Conservation (phyloP, 768 basidiomycete genomes). For the Lentinula detonsa region DNA sequence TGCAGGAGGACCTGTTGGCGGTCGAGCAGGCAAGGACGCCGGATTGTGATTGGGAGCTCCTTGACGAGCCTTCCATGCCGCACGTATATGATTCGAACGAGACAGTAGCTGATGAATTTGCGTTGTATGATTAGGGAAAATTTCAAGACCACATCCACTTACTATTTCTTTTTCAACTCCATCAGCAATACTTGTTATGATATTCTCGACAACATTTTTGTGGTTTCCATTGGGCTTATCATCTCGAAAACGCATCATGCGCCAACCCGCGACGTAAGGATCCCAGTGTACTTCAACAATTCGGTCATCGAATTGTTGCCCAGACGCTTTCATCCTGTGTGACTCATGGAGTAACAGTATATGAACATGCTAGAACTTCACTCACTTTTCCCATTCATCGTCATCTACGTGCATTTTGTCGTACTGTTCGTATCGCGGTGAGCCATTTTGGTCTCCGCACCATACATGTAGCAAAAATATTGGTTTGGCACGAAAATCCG, state of each 20-base stretch:
- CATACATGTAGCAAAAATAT: conserved; percentile 80
- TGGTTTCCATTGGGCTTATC: conserved; percentile 96
- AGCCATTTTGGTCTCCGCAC: conserved; percentile 59
- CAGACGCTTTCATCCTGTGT: conserved; percentile 71
- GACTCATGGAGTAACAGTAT: neutral
- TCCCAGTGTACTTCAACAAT: conserved; percentile 96
- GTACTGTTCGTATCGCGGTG: conserved; percentile 69
- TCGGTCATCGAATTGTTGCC: conserved; percentile 89
- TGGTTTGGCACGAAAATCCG: conserved; percentile 84
- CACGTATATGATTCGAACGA: conserved; percentile 56
- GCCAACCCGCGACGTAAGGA: conserved; percentile 57
- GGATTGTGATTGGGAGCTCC: conserved; percentile 23
- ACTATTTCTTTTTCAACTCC: conserved; percentile 90
- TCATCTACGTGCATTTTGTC: conserved; percentile 84
- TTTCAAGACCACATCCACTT: conserved; percentile 20
- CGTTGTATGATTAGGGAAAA: neutral
- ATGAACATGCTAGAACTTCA: conserved; percentile 10
- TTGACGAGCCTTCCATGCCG: conserved; percentile 69
- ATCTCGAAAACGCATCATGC: conserved; percentile 88
- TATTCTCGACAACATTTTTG: conserved; percentile 74
- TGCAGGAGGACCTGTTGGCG: conserved; percentile 15
- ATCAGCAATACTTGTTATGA: conserved; percentile 87
- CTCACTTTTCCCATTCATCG: conserved; percentile 90
- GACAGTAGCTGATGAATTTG: conserved; percentile 52
- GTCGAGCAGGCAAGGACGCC: conserved; percentile 15